Conservation (phyloP, 2,329 filamentous ascomycete genomes). For the Fusarium scirpi region DNA sequence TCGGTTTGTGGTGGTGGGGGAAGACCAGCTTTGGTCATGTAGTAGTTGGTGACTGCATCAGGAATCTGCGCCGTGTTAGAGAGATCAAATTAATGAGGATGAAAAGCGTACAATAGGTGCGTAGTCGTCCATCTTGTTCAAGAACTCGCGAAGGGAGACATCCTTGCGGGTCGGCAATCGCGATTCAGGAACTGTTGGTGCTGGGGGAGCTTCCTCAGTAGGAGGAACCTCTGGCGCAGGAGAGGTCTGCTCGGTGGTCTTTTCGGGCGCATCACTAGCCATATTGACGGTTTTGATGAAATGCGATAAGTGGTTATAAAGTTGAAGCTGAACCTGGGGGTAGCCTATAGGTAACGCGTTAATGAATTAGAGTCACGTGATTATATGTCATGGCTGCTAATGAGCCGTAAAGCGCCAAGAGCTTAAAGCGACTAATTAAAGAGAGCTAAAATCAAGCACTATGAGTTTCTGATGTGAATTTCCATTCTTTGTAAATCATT, state of each 20-base stretch:
- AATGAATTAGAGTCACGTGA: conserved; percentile 42
- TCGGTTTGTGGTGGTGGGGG: conserved; percentile 93
- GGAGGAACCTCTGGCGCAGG: conserved; percentile 48
- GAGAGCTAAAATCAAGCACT: conserved; percentile 5
- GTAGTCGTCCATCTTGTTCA: conserved; percentile 98
- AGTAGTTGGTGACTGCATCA: conserved; percentile 97
- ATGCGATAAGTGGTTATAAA: conserved; percentile 25
- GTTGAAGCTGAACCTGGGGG: conserved; percentile 22
- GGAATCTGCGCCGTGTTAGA: conserved; percentile 72
- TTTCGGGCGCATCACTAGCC: conserved; percentile 54
- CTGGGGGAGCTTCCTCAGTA: conserved; percentile 53
- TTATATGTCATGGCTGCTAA: conserved; percentile 22
- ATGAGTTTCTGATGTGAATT: conserved; percentile 1
- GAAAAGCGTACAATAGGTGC: conserved; percentile 84
- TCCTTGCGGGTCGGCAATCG: conserved; percentile 87
- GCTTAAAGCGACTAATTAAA: conserved; percentile 11
- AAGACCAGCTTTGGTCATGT: conserved; percentile 94
- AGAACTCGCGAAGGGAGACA: conserved; percentile 89
- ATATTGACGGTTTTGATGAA: conserved; percentile 46
- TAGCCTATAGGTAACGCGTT: conserved; percentile 30
- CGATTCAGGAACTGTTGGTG: conserved; percentile 66
- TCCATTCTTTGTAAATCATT: conserved; percentile 9
- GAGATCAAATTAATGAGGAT: not conserved
- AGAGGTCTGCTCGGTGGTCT: conserved; percentile 46
- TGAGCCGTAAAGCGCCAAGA: conserved; percentile 26